Evolutionary conservation across 768 basidiomycete genomes (phyloP).

Genomic region (Termitomyces sp.): DNA sequence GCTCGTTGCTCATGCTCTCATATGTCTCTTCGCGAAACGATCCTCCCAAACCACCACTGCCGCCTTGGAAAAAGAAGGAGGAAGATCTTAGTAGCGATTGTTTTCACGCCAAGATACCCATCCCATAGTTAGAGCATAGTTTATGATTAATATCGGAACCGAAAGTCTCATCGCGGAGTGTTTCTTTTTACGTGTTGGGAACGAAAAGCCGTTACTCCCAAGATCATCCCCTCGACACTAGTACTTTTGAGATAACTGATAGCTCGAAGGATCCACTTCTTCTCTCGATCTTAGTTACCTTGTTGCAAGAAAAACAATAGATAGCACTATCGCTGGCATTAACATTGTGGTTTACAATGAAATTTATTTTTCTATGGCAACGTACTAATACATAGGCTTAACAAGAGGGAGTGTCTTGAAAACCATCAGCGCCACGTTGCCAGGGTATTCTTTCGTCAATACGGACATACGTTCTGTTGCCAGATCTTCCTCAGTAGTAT

Average conservation of each 20-base stretch:
- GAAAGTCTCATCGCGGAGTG: neutral
- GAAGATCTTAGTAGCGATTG: neutral
- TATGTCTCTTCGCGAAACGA: conserved; percentile 20
- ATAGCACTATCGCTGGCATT: neutral
- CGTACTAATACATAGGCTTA: neutral
- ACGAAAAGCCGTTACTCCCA: neutral
- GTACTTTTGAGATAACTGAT: no score
- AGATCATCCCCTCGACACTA: no score
- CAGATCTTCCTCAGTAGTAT: neutral
- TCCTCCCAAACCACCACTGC: conserved; percentile 10
- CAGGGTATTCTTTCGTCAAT: neutral
- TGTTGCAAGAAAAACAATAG: neutral
- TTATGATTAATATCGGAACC: neutral
- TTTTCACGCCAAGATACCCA: neutral
- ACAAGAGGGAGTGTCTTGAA: neutral
- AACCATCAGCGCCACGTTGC: neutral
- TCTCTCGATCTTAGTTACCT: neutral
- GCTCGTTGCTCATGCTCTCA: conserved; percentile 18
- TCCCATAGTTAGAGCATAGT: neutral
- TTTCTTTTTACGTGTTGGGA: neutral
- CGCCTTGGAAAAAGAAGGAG: neutral
- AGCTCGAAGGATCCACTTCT: no score
- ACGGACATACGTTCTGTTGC: neutral
- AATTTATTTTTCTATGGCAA: neutral
- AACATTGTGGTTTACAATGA: no score